These are phyloP conservation scores for Fusarium stilboides DNA, from an alignment of 2,329 filamentous ascomycete species.

Conservation along the genomic window DNA sequence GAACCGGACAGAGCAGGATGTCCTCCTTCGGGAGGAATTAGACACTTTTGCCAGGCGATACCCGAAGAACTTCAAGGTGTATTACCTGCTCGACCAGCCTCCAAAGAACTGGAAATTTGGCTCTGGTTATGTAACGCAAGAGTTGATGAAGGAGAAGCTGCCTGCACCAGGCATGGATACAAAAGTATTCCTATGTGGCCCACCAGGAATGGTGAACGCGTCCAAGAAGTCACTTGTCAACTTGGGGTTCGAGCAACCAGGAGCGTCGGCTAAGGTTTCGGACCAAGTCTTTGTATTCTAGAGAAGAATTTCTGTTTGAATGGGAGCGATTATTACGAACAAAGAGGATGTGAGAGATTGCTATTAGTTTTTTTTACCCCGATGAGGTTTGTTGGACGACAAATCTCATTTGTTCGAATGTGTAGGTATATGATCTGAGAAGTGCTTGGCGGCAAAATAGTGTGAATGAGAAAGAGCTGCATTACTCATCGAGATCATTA, in stretches of 20 bases:
- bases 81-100: slow-evolving; percentile 68
- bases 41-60: slow-evolving; percentile 67
- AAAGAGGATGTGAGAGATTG: too few relatives aligned
- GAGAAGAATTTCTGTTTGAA: too few relatives aligned
- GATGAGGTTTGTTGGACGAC: too few relatives aligned
- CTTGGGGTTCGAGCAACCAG: slow-evolving; percentile 66
- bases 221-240: slow-evolving; percentile 65
- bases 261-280: slow-evolving; percentile 64
- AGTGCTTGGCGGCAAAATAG: too few relatives aligned
- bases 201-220: slow-evolving; percentile 72
- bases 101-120: slow-evolving; percentile 63
- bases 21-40: slow-evolving; percentile 69
- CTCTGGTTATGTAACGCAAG: slow-evolving; percentile 65
- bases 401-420: too few relatives aligned
- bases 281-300: slow-evolving; percentile 66
- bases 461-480: too few relatives aligned
- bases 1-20: slow-evolving; percentile 71
- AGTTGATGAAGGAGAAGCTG: slow-evolving; percentile 65
- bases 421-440: too few relatives aligned
- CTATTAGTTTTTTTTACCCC: too few relatives aligned
- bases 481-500: too few relatives aligned
- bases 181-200: slow-evolving; percentile 73
- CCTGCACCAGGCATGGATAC: slow-evolving; percentile 61
- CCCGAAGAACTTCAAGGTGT: slow-evolving; percentile 68
- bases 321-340: too few relatives aligned